Conservation (phyloP, 352 stramenopile genomes). For the Globisporangium mamillatum region DNA sequence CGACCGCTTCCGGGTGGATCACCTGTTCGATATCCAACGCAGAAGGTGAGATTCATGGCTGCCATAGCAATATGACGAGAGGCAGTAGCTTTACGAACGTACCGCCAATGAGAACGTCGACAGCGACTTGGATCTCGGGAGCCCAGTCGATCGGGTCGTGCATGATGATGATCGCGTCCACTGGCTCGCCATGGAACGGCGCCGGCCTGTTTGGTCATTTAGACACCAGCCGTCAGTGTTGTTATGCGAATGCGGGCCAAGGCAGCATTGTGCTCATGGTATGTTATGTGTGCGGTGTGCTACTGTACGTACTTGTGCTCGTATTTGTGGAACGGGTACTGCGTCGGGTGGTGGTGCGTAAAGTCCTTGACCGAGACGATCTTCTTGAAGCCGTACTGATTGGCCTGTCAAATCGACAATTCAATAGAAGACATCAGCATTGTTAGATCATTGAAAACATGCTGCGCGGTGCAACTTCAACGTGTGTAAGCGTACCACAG, state of each 20-base stretch:
- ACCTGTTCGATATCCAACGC: slow-evolving; percentile 21
- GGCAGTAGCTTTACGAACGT: neutral
- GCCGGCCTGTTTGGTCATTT: slow-evolving; percentile 26
- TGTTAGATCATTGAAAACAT: neutral
- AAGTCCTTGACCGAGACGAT: slow-evolving; percentile 74
- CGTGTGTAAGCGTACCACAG: slow-evolving; percentile 41
- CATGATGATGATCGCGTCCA: slow-evolving; percentile 88
- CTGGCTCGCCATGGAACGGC: slow-evolving; percentile 61
- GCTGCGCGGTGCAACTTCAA: neutral
- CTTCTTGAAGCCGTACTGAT: slow-evolving; percentile 83
- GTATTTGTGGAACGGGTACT: slow-evolving; percentile 82
- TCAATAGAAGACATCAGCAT: neutral
- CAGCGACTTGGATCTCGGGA: slow-evolving; percentile 83
- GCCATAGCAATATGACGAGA: neutral
- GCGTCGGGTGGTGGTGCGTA: slow-evolving; percentile 58
- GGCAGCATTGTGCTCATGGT: neutral
- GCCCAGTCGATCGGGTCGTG: slow-evolving; percentile 90
- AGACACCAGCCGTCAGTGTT: slow-evolving; percentile 5
- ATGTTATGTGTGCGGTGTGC: neutral
- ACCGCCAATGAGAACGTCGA: slow-evolving; percentile 86
- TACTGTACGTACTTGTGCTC: slow-evolving; percentile 42
- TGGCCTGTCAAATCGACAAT: slow-evolving; percentile 22
- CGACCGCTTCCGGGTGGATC: slow-evolving; percentile 62
- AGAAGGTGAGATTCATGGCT: neutral
- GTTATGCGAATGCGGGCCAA: neutral